Percentiles rank a stretch among this genome's conserved stretches.
Conservation (phyloP, 495 filamentous ascomycete genomes). For the Podospora bellae-mahoneyi region DNA sequence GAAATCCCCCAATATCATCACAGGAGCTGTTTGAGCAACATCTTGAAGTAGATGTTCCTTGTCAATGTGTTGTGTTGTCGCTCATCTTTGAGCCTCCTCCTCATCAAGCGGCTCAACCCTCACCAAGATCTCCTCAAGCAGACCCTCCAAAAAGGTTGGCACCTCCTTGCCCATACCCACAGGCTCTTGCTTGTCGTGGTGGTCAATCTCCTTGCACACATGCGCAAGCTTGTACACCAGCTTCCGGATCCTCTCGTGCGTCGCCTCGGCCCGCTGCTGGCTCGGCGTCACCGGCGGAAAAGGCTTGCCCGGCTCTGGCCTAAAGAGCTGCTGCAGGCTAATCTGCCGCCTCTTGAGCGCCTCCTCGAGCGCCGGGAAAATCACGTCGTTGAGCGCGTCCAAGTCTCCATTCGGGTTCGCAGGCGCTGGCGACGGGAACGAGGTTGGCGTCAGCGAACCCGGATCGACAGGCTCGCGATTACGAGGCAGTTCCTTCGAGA, state of each 20-base stretch:
- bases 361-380: conserved; percentile 85
- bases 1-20: not conserved
- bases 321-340: conserved; percentile 55
- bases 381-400: conserved; percentile 71
- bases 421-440: conserved; percentile 46
- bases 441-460: conserved; percentile 10
- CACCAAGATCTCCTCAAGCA: conserved; percentile 93
- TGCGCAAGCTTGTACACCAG: conserved; percentile 71
- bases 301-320: conserved; percentile 35
- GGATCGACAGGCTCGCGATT: conserved; percentile 15
- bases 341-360: conserved; percentile 77
- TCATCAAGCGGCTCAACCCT: conserved; percentile 82
- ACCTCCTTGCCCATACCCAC: conserved; percentile 92
- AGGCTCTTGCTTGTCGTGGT: conserved; percentile 73
- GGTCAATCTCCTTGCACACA: conserved; percentile 82
- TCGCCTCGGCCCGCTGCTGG: conserved; percentile 63
- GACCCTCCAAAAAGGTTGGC: conserved; percentile 79
- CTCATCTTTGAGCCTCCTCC: conserved; percentile 38
- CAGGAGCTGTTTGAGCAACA: not conserved
- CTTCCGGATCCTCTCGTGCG: conserved; percentile 76
- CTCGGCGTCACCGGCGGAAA: conserved; percentile 42
- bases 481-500: conserved; percentile 28
- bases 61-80: not conserved
- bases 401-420: conserved; percentile 48
- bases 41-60: not conserved